A percentile compares a stretch with the other conserved stretches of the same genome.
Conservation (phyloP, 176 grass and related monocot species). For the Triticum urartu region DNA sequence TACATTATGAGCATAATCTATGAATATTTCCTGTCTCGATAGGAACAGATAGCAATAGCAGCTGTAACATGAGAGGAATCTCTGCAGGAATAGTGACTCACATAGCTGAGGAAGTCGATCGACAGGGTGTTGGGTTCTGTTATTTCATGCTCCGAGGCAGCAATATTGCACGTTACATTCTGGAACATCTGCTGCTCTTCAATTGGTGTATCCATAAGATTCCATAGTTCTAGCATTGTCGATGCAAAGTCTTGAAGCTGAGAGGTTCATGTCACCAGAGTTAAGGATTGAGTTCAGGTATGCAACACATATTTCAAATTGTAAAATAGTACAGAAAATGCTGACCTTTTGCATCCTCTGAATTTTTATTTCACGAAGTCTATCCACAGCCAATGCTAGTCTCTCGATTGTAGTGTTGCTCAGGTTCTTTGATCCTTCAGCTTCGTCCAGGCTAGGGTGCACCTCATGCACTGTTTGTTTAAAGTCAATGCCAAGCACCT, state of each 20-base stretch:
- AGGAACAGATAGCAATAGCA: neutral
- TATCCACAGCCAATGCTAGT: slow-evolving; percentile 49
- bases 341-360: slow-evolving; percentile 84
- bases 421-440: slow-evolving; percentile 79
- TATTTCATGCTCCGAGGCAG: slow-evolving; percentile 77
- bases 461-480: slow-evolving; percentile 63
- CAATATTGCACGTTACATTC: slow-evolving; percentile 73
- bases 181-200: slow-evolving; percentile 91
- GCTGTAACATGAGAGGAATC: slow-evolving; percentile 1
- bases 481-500: slow-evolving; percentile 76
- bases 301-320: neutral
- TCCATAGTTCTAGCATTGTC: slow-evolving; percentile 83
- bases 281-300: neutral
- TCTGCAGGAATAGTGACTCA: slow-evolving; percentile 36
- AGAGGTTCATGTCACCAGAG: slow-evolving; percentile 4
- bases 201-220: slow-evolving; percentile 86
- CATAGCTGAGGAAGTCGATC: slow-evolving; percentile 60
- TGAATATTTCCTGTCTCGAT: slow-evolving; percentile 1
- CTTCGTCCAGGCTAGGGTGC: slow-evolving; percentile 70
- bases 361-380: slow-evolving; percentile 66
- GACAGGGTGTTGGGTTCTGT: slow-evolving; percentile 74
- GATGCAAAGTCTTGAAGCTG: slow-evolving; percentile 91
- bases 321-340: slow-evolving; percentile 3
- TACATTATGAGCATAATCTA: slow-evolving; percentile 33
- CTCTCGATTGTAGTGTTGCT: slow-evolving; percentile 63